Evolutionary conservation across 345 rosid species (phyloP).

Genomic region (Melaleuca quinquenervia): DNA sequence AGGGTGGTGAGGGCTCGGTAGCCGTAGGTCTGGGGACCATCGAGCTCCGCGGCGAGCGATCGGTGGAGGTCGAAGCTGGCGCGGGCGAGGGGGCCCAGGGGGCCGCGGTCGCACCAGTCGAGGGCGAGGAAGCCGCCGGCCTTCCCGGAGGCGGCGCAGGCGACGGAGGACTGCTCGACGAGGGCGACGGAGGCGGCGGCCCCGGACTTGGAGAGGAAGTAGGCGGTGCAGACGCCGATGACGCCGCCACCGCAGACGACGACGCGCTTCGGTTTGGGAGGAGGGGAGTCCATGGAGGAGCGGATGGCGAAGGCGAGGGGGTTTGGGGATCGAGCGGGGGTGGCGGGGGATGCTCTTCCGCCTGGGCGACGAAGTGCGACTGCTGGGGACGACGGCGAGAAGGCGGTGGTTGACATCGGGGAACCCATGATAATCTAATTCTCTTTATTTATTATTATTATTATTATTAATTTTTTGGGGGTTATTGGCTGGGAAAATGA

Average conservation of each 20-base stretch:
- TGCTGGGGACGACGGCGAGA: constrained; percentile 36
- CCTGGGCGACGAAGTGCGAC: background rate
- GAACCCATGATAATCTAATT: background rate
- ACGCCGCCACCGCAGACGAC: constrained; percentile 77
- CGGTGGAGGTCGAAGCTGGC: constrained; percentile 85
- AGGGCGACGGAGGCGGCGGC: constrained; percentile 62
- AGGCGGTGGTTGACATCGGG: constrained; percentile 27
- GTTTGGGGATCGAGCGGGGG: constrained; percentile 29
- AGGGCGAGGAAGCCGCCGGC: constrained; percentile 88
- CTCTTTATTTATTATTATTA: background rate
- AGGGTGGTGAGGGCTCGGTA: constrained; percentile 62
- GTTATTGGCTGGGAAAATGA: background rate
- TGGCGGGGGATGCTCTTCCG: constrained; percentile 33
- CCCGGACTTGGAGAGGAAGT: constrained; percentile 65
- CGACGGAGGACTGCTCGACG: constrained; percentile 64
- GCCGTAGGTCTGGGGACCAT: constrained; percentile 63
- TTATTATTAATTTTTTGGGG: too few relatives aligned
- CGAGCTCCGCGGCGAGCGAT: constrained; percentile 58
- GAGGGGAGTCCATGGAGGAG: constrained; percentile 16
- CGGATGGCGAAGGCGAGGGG: constrained; percentile 21
- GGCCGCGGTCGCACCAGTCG: constrained; percentile 83
- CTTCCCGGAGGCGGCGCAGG: constrained; percentile 88
- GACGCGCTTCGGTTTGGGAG: constrained; percentile 19
- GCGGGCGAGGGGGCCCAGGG: constrained; percentile 51
- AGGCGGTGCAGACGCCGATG: constrained; percentile 84